Evolutionary conservation across 1,139 yeast species (phyloP), one percentile per base, ranked within the genome.

Genomic region (Debaryomyces subglobosus): DNA sequence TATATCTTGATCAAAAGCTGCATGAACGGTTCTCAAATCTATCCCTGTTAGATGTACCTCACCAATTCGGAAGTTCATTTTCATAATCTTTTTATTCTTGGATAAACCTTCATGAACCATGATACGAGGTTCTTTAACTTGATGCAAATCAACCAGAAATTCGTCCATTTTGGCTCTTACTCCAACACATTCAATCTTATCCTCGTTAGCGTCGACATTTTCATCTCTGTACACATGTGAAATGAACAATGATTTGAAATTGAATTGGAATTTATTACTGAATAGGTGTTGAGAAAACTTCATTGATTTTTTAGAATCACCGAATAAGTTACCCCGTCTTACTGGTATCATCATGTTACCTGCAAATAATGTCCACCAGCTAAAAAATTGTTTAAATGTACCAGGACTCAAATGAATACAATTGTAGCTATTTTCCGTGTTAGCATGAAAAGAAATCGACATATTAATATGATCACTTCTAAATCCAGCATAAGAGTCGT

Each of bases 391-490:
- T 18, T 54, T 49, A 54, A 77, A 74, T 0, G 69, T 67, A 9
- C 67, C 69, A 2, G 80, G 79, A 36, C 68, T 65, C 41, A 76
- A 61, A 53, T 74, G 78, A 32, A 77, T 71, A 1, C 79, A 62
- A 53, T 76, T 77, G 52, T 74, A 71, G 50, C 76, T 69, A 4
- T 63, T 55, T 7, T 66, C 71, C 21, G 64, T 63, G 51, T 71
- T 64, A 21, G 96, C 88, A 38, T 77, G 68, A 39, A 92, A 74
- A 0, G 89, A 77, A 24, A 76, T 67, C 1, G 76, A 69, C 72
- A 77, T 65, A 52, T 76, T 78, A 16, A 76, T 60, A 51, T 64
- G 72, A 42, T 74, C 75, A 44, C 77, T 69, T 51, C 81, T 60
- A 51, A 67, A 76, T 2, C 71, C 74, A 20, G 58, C 57, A 54